phyloP scores from a whole-genome alignment of 108 stramenopile genomes.

The Cyclotella choctawhatcheeana region DNA sequence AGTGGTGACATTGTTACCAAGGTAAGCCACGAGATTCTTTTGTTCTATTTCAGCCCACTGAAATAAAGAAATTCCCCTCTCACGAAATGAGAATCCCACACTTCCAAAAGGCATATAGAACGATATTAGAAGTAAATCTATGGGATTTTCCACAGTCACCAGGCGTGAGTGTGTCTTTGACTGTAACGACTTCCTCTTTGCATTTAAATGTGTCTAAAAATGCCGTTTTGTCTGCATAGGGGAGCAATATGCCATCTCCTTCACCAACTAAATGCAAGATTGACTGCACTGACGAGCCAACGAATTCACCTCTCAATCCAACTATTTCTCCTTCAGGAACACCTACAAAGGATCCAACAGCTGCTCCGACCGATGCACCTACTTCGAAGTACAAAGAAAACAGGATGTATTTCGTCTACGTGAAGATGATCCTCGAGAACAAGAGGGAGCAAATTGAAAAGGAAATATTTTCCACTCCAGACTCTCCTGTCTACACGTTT shows the following conservation, averaged over 20 bases:
- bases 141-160: conserved; percentile 26
- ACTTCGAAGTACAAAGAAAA: background rate
- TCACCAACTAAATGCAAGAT: conserved; percentile 25
- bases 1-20: too few relatives aligned
- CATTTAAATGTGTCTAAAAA: too few relatives aligned
- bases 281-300: conserved; percentile 22
- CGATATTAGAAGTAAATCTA: conserved; percentile 20
- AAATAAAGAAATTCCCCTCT: too few relatives aligned
- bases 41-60: too few relatives aligned
- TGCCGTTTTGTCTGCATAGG: too few relatives aligned
- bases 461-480: conserved; percentile 25
- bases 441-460: conserved; percentile 22
- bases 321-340: conserved; percentile 19
- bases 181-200: too few relatives aligned
- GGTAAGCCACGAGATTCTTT: too few relatives aligned
- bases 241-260: conserved; percentile 33
- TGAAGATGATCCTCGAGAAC: conserved; percentile 12
- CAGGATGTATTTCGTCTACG: conserved; percentile 3
- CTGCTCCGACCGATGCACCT: conserved; percentile 17
- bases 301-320: conserved; percentile 16
- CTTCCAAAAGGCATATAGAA: conserved; percentile 33
- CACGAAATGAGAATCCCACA: too few relatives aligned
- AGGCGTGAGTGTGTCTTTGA: too few relatives aligned
- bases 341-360: conserved; percentile 15
- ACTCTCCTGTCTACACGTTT: conserved; percentile 22